Evolutionary conservation across 441 rosid genomes (phyloP), one percentile per base, ranked within the genome.

Genomic region (Arabidopsis lyrata): DNA sequence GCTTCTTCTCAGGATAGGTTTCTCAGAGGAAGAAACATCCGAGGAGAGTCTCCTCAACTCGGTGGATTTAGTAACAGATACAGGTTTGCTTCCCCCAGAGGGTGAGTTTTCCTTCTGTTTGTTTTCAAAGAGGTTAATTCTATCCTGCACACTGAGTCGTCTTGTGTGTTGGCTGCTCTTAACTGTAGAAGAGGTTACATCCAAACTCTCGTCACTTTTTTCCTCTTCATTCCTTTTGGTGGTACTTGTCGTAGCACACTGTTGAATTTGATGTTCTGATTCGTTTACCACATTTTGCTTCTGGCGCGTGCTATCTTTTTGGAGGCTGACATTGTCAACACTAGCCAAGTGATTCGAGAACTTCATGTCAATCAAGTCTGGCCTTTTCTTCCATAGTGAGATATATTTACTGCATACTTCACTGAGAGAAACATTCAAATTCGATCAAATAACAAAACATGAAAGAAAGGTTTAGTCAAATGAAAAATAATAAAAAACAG

Each of bases 91-190:
- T 47, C 95, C 88, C 18, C 83, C 83, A 12, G 86, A 78, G 61
- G 60, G 89, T 15, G 95, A 80, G 69, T 63, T 88, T 75, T 87
- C 98, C 74, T 89, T 93, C 84, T 88, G 96, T 80, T 90, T 93
- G 79, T 80, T 93, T 85, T 95, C 99, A 70, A 95, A 95, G 63
- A 95, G 88, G 66, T 87, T 95, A 68, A 95, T 95, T 69, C 98
- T 84, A 73, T 95, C 99, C 78, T 95, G 97, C 55, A 95, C 99
- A 52, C 98, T 95, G 76, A 95, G 98, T 74, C 90, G 78, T 81
- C 98, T 90, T 20, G 85, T 59, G 50, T 81, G 81, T 77, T 69
- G 70, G 22, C 85, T 78, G 7, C 73, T 66, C 80, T 82, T 91
- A 79, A 70, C 83, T n/a, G 83, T 72, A 38, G 77, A 72, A 20